phyloP scores from a whole-genome alignment of 495 filamentous ascomycete genomes.

The Pseudevernia furfuracea region DNA sequence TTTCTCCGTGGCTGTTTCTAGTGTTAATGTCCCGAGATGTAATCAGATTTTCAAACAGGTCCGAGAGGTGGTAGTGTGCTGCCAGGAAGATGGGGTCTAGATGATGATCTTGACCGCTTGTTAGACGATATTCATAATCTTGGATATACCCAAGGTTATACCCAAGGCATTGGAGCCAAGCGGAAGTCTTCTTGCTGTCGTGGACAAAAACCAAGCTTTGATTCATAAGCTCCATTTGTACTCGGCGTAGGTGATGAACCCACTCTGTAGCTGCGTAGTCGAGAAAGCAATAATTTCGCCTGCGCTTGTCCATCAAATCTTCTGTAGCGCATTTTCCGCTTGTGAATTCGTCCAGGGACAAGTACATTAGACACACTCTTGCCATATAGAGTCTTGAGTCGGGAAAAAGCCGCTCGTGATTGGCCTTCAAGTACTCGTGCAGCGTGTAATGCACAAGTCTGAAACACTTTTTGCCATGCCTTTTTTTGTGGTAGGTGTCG shows the following conservation, averaged over 20 bases:
- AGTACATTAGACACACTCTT: constrained; percentile 7
- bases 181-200: background rate
- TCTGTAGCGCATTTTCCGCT: constrained; percentile 1
- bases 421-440: constrained; percentile 38
- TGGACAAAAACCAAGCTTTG: constrained; percentile 27
- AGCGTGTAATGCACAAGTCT: constrained; percentile 51
- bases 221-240: constrained; percentile 7
- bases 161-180: background rate
- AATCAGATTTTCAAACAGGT: background rate
- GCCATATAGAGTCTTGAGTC: constrained; percentile 4
- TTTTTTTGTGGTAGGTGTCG: too few relatives aligned
- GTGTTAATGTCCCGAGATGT: constrained; percentile 32
- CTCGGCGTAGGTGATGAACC: constrained; percentile 24
- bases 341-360: constrained; percentile 17
- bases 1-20: constrained; percentile 30
- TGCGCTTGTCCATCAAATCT: constrained; percentile 16
- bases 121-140: too few relatives aligned
- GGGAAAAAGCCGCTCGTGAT: constrained; percentile 23
- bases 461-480: constrained; percentile 16
- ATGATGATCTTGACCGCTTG: background rate
- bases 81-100: background rate
- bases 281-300: constrained; percentile 23
- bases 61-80: background rate
- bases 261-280: constrained; percentile 31
- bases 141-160: background rate